A percentile compares a stretch with the other conserved stretches of the same genome.
phyloP scores from a whole-genome alignment of 2,329 filamentous ascomycete species.

The Trichothecium sympodiale region DNA sequence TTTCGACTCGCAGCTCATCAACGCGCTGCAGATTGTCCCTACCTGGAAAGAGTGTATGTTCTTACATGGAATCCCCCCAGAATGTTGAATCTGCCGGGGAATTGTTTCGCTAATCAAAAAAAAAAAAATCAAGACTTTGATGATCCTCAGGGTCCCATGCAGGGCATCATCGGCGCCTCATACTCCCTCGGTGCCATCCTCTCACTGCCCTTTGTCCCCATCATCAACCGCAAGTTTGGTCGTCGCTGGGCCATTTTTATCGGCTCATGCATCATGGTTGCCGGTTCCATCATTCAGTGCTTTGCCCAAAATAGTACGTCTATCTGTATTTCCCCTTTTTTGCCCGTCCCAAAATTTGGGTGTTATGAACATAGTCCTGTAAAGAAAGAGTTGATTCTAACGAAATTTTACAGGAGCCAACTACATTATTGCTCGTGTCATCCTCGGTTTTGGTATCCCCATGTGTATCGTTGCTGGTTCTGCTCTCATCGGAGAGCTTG shows the following conservation, averaged over 20 bases:
- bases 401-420: conserved; percentile 24
- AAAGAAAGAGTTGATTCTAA: neutral
- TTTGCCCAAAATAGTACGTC: conserved; percentile 3
- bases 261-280: conserved; percentile 41
- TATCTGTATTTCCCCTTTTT: too few species aligned
- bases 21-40: conserved; percentile 28
- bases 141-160: conserved; percentile 28
- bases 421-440: conserved; percentile 48
- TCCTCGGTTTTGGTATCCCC: conserved; percentile 49
- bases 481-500: conserved; percentile 47
- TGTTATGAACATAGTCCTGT: too few species aligned
- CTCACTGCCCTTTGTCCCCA: conserved; percentile 45
- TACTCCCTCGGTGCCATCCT: conserved; percentile 50
- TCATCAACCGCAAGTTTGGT: conserved; percentile 43
- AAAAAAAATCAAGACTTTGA: conserved; percentile 5
- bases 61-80: conserved; percentile 10
- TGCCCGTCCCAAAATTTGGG: too few species aligned
- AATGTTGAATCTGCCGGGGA: too few species aligned
- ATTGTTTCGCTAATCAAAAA: too few species aligned
- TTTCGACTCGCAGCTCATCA: conserved; percentile 35
- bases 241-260: conserved; percentile 45
- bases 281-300: conserved; percentile 41
- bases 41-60: conserved; percentile 24
- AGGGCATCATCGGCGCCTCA: conserved; percentile 45
- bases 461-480: conserved; percentile 49